These are phyloP conservation scores for Penicillium waksmanii DNA, from an alignment of 495 filamentous ascomycete genomes.

Conservation along the genomic window DNA sequence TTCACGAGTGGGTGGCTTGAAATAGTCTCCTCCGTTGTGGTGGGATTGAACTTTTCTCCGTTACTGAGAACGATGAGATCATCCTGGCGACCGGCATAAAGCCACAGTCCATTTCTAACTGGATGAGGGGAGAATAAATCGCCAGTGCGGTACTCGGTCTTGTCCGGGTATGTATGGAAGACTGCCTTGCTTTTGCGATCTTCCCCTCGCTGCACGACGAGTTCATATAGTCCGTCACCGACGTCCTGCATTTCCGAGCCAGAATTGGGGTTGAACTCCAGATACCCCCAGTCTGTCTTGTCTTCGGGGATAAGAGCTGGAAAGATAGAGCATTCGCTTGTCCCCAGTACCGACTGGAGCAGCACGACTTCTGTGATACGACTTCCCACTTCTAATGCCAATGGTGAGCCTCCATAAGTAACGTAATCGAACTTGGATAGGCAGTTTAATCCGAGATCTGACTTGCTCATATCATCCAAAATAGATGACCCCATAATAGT, in stretches of 20 bases:
- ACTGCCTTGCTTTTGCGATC: slow-evolving; percentile 7
- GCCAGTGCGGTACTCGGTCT: slow-evolving; percentile 16
- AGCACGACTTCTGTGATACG: slow-evolving; percentile 11
- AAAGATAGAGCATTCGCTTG: slow-evolving; percentile 16
- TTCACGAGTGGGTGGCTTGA: slow-evolving; percentile 11
- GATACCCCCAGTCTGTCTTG: slow-evolving; percentile 50
- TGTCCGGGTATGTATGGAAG: slow-evolving; percentile 22
- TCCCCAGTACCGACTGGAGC: slow-evolving; percentile 18
- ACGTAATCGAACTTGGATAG: slow-evolving; percentile 7
- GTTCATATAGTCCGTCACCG: slow-evolving; percentile 48
- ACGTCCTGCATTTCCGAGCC: slow-evolving; percentile 46
- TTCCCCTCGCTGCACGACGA: slow-evolving; percentile 31
- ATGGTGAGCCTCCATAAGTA: slow-evolving; percentile 16
- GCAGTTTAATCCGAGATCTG: slow-evolving; percentile 9
- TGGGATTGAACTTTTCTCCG: slow-evolving; percentile 22
- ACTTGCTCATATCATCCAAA: slow-evolving; percentile 12
- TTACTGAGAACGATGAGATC: slow-evolving; percentile 39
- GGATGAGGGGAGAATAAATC: slow-evolving; percentile 23
- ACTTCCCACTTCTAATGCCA: slow-evolving; percentile 9
- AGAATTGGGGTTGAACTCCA: slow-evolving; percentile 48
- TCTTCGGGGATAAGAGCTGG: slow-evolving; percentile 7
- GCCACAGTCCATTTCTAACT: slow-evolving; percentile 29
- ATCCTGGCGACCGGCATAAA: slow-evolving; percentile 33
- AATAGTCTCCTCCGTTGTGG: slow-evolving; percentile 16
- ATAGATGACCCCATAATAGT: slow-evolving; percentile 4